Conservation (phyloP, 2,329 filamentous ascomycete species). For the Cryphonectria parasitica region DNA sequence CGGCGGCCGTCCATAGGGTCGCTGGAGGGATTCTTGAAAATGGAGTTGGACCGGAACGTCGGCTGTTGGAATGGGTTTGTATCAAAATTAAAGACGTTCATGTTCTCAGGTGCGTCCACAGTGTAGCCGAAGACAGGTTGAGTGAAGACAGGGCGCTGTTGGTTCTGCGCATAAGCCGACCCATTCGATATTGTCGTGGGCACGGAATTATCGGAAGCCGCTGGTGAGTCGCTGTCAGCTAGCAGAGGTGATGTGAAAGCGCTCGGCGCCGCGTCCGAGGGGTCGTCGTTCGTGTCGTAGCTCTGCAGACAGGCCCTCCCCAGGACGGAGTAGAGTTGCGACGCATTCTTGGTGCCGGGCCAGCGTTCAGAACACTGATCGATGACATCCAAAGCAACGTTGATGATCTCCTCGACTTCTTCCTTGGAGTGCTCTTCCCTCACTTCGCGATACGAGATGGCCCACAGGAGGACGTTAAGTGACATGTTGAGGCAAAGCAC, state of each 20-base stretch:
- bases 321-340: constrained; percentile 84
- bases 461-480: constrained; percentile 90
- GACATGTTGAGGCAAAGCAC: constrained; percentile 88
- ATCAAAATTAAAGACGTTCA: constrained; percentile 51
- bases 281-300: constrained; percentile 68
- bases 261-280: constrained; percentile 40
- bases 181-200: constrained; percentile 38
- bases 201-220: constrained; percentile 45
- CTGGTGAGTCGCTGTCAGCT: constrained; percentile 53
- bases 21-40: constrained; percentile 63
- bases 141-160: constrained; percentile 45
- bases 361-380: constrained; percentile 82
- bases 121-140: constrained; percentile 63
- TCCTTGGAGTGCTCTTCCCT: constrained; percentile 72
- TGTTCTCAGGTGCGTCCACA: constrained; percentile 60
- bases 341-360: constrained; percentile 86
- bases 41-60: constrained; percentile 68
- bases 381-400: constrained; percentile 77
- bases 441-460: constrained; percentile 83
- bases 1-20: constrained; percentile 53
- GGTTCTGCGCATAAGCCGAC: constrained; percentile 35
- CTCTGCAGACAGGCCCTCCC: constrained; percentile 85
- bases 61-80: constrained; percentile 50
- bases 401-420: constrained; percentile 76
- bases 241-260: constrained; percentile 52